These are phyloP conservation scores for Schrenkiella parvula DNA, from an alignment of 345 rosid genomes.

Conservation along the genomic window DNA sequence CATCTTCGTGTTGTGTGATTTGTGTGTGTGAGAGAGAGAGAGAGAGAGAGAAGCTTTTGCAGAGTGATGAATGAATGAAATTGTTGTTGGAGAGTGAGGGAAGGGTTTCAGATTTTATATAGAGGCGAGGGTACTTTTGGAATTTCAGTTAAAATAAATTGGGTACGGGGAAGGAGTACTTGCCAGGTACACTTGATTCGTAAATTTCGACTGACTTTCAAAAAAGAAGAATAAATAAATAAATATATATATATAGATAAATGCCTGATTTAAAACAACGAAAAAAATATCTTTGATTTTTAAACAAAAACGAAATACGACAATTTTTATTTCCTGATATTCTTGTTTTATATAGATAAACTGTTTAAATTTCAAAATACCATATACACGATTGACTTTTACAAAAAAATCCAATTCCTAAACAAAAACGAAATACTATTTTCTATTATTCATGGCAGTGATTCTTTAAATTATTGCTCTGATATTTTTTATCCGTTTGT, in stretches of 20 bases:
- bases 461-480: background rate
- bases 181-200: conserved; percentile 48
- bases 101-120: conserved; percentile 15
- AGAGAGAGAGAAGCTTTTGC: background rate
- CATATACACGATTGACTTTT: background rate
- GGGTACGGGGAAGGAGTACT: conserved; percentile 45
- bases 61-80: background rate
- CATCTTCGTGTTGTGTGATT: conserved; percentile 35
- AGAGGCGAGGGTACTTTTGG: background rate
- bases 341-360: background rate
- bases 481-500: background rate
- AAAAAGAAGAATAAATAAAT: no score
- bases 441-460: background rate
- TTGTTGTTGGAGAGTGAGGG: conserved; percentile 7
- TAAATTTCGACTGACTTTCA: background rate
- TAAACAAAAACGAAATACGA: no score
- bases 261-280: no score
- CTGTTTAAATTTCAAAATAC: background rate
- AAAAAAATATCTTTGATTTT: no score
- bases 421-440: background rate
- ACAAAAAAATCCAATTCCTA: no score
- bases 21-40: conserved; percentile 1
- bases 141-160: conserved; percentile 18
- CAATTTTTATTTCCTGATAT: background rate
- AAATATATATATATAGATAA: no score